A percentile compares a stretch with the other conserved stretches of the same genome.
Conservation (phyloP, 768 basidiomycete genomes). For the Roridomyces roridus region DNA sequence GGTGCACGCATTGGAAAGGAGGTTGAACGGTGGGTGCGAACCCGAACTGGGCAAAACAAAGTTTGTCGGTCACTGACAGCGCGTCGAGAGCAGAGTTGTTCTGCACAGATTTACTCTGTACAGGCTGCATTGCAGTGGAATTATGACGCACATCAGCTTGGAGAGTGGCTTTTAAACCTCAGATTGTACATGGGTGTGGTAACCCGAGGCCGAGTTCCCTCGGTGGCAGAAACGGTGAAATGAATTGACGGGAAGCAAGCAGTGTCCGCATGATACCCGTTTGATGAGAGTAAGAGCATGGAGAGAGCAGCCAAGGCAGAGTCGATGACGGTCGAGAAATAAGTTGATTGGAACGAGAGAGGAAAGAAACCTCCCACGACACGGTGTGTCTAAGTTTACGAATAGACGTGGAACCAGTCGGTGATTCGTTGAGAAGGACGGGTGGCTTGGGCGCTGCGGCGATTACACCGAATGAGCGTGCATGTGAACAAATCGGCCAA, state of each 20-base stretch:
- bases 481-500: slow-evolving; percentile 10
- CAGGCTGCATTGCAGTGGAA: slow-evolving; percentile 16
- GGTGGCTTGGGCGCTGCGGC: not conserved
- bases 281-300: not conserved
- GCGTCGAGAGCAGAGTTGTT: slow-evolving; percentile 21
- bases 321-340: not conserved
- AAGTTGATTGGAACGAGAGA: not conserved
- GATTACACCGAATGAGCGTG: slow-evolving; percentile 6
- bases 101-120: not conserved
- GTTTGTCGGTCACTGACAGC: slow-evolving; percentile 48
- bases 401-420: slow-evolving; percentile 1
- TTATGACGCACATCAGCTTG: slow-evolving; percentile 14
- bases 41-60: slow-evolving; percentile 52
- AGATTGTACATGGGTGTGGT: not conserved
- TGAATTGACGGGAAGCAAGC: not conserved
- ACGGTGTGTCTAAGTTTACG: not conserved
- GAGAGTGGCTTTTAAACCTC: slow-evolving; percentile 14
- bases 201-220: not conserved
- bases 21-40: slow-evolving; percentile 41
- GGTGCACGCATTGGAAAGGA: slow-evolving; percentile 59
- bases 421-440: not conserved
- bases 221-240: slow-evolving; percentile 14
- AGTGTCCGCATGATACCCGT: slow-evolving; percentile 11
- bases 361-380: slow-evolving; percentile 14
- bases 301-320: not conserved